phyloP scores from a whole-genome alignment of 1,139 yeast genomes.

The Debaryomyces robertsiae region DNA sequence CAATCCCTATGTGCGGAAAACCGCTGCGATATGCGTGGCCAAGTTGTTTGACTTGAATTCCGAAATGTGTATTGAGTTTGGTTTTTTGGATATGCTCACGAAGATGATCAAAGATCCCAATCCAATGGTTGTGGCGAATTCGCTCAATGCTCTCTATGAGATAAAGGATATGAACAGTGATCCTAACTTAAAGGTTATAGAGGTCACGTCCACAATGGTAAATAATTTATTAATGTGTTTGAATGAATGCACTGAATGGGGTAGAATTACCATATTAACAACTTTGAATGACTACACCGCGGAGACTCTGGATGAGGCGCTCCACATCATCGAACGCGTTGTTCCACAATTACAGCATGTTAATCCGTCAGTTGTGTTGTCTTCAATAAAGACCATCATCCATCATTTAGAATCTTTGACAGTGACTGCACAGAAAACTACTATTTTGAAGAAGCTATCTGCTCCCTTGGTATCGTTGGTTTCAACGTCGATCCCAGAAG shows the following conservation, averaged over 20 bases:
- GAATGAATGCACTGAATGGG: slow-evolving; percentile 99
- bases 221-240: slow-evolving; percentile 76
- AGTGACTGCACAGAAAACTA: slow-evolving; percentile 33
- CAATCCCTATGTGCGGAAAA: slow-evolving; percentile 95
- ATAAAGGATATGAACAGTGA: slow-evolving; percentile 65
- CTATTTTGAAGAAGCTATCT: slow-evolving; percentile 70
- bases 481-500: slow-evolving; percentile 85
- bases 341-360: slow-evolving; percentile 97
- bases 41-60: slow-evolving; percentile 88
- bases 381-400: slow-evolving; percentile 80
- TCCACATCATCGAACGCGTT: slow-evolving; percentile 85
- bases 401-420: slow-evolving; percentile 63
- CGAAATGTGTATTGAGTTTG: slow-evolving; percentile 80
- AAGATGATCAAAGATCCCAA: slow-evolving; percentile 81
- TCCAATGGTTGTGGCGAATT: slow-evolving; percentile 97
- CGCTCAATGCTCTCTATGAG: slow-evolving; percentile 83
- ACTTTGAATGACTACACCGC: slow-evolving; percentile 76
- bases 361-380: slow-evolving; percentile 91
- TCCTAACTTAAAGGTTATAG: slow-evolving; percentile 47
- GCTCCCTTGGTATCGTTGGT: slow-evolving; percentile 90
- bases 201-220: slow-evolving; percentile 48
- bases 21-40: slow-evolving; percentile 97
- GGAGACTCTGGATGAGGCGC: slow-evolving; percentile 62
- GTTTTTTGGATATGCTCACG: slow-evolving; percentile 72
- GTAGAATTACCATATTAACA: slow-evolving; percentile 84